Evolutionary conservation across 306 rosid species (phyloP).

Genomic region (Corylus avellana): DNA sequence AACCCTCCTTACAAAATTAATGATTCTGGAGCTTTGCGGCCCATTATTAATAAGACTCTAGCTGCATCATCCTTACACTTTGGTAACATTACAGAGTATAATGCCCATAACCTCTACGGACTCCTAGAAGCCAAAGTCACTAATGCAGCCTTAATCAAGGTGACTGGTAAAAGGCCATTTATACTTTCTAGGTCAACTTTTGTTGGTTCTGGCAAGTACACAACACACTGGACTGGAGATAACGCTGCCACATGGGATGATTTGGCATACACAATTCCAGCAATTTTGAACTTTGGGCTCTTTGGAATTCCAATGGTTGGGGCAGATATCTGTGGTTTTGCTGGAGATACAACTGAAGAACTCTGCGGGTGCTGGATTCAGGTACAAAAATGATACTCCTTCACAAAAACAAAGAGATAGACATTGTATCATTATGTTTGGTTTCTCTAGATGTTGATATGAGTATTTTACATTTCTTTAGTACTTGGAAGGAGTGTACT

Average conservation of each 20-base stretch:
- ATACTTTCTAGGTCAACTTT: constrained; percentile 81
- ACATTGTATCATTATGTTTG: not conserved
- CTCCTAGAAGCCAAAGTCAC: constrained; percentile 70
- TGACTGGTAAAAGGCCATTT: constrained; percentile 85
- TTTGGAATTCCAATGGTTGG: constrained; percentile 96
- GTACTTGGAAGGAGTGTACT: not conserved
- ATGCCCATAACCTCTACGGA: constrained; percentile 79
- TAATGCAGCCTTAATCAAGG: constrained; percentile 47
- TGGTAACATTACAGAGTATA: constrained; percentile 67
- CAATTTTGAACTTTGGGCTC: constrained; percentile 69
- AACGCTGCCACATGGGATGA: constrained; percentile 85
- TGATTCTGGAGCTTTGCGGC: constrained; percentile 33
- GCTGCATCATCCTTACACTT: constrained; percentile 69
- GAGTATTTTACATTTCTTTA: not conserved
- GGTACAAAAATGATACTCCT: constrained; percentile 40
- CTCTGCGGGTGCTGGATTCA: constrained; percentile 92
- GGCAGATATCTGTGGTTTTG: constrained; percentile 91
- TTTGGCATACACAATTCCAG: constrained; percentile 71
- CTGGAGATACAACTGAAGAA: constrained; percentile 68
- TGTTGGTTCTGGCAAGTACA: constrained; percentile 81
- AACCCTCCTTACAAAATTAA: constrained; percentile 81
- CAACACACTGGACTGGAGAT: constrained; percentile 97
- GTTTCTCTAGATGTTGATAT: not conserved
- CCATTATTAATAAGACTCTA: constrained; percentile 50
- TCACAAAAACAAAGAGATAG: not conserved